These are phyloP conservation scores for Euphorbia schlechtendalii DNA, from an alignment of 441 rosid genomes.

Conservation along the genomic window DNA sequence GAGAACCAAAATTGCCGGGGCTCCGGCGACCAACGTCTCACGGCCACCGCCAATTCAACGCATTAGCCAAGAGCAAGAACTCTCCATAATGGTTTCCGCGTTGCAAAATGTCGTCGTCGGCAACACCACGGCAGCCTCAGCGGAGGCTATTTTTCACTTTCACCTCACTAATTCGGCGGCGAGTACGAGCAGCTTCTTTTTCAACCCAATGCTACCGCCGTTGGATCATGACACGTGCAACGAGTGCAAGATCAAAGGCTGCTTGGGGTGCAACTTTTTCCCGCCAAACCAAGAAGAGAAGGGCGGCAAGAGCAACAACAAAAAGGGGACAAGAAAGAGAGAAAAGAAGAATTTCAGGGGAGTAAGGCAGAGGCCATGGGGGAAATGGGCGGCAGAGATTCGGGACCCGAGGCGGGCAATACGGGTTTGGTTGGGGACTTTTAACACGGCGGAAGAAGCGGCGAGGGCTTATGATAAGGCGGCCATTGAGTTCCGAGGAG, in stretches of 20 bases:
- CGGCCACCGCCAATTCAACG: conserved; percentile 11
- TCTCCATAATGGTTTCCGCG: conserved; percentile 55
- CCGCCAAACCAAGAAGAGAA: conserved; percentile 38
- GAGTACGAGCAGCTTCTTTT: neutral
- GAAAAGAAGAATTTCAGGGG: conserved; percentile 73
- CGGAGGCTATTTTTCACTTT: neutral
- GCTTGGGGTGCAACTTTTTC: conserved; percentile 70
- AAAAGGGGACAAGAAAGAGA: conserved; percentile 17
- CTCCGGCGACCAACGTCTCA: conserved; percentile 8
- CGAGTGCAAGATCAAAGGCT: conserved; percentile 53
- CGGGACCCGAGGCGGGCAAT: conserved; percentile 63
- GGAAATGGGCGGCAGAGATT: conserved; percentile 94
- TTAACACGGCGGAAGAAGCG: conserved; percentile 76
- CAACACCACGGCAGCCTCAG: neutral
- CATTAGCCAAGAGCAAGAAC: conserved; percentile 50
- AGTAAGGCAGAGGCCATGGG: conserved; percentile 39
- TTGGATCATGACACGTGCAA: conserved; percentile 48
- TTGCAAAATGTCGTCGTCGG: conserved; percentile 50
- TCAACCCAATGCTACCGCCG: conserved; percentile 12
- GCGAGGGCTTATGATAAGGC: conserved; percentile 87
- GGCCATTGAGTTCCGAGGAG: conserved; percentile 77
- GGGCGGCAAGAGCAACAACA: neutral
- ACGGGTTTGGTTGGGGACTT: conserved; percentile 90
- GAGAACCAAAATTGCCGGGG: conserved; percentile 18
- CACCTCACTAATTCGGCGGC: neutral